Conservation (phyloP, 2,329 filamentous ascomycete species). For the Aureobasidium sp. region DNA sequence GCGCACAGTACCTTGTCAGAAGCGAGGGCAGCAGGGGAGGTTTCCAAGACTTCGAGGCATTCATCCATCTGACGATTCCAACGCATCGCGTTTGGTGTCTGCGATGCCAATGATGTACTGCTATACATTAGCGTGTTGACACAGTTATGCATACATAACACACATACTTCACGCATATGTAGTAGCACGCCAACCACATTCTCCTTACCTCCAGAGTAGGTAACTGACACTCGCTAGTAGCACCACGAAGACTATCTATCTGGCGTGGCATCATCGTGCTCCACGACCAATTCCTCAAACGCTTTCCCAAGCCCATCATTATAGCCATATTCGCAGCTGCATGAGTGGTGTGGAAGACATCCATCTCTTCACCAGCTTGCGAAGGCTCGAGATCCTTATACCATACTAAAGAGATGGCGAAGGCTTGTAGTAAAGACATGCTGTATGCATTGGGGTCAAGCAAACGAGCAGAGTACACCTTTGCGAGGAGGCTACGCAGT, state of each 20-base stretch:
- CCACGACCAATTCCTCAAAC: not conserved
- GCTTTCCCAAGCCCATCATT: not conserved
- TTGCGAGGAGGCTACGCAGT: not conserved
- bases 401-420: not conserved
- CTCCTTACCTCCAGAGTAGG: not conserved
- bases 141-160: accelerated
- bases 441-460: not conserved
- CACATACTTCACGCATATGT: not conserved
- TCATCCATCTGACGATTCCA: not conserved
- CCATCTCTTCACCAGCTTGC: not conserved
- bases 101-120: not conserved
- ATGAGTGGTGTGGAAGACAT: not conserved
- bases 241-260: not conserved
- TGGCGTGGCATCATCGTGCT: not conserved
- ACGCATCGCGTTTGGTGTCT: not conserved
- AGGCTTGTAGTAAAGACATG: not conserved
- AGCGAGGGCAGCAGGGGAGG: not conserved
- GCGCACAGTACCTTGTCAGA: not conserved
- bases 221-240: not conserved
- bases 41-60: not conserved
- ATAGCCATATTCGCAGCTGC: not conserved
- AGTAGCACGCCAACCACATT: not conserved
- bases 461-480: not conserved
- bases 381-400: not conserved
- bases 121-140: not conserved